A percentile compares a stretch with the other conserved stretches of the same genome.
phyloP scores from a whole-genome alignment of 306 rosid species.

The Cicer yamashitae region DNA sequence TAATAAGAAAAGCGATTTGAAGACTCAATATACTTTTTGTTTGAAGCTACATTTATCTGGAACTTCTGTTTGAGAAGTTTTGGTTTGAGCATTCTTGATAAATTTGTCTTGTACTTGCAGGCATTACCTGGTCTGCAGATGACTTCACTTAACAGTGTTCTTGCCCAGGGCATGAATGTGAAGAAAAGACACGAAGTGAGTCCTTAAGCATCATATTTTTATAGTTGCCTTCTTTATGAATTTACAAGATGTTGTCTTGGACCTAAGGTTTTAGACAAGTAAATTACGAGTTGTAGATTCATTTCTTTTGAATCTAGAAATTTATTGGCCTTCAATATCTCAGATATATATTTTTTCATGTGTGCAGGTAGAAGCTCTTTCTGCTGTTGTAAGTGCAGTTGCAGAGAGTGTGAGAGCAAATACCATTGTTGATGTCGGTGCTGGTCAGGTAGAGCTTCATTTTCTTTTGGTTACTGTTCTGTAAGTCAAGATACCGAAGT shows the following conservation, averaged over 20 bases:
- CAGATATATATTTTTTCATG: constrained; percentile 13
- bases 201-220: constrained; percentile 36
- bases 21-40: constrained; percentile 25
- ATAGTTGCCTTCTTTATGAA: constrained; percentile 30
- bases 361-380: constrained; percentile 80
- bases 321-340: constrained; percentile 34
- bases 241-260: constrained; percentile 28
- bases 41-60: constrained; percentile 27
- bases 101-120: constrained; percentile 51
- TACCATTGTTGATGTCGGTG: constrained; percentile 83
- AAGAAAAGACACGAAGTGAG: constrained; percentile 90
- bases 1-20: constrained; percentile 30
- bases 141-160: constrained; percentile 69
- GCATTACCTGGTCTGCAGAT: constrained; percentile 64
- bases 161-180: constrained; percentile 85
- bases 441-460: constrained; percentile 79
- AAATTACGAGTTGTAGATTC: constrained; percentile 21
- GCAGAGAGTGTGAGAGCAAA: constrained; percentile 60
- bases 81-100: not conserved
- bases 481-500: constrained; percentile 21
- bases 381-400: constrained; percentile 65
- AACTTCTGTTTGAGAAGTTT: constrained; percentile 41
- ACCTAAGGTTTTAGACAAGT: constrained; percentile 28
- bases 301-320: constrained; percentile 33
- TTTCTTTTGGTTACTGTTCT: constrained; percentile 36